Evolutionary conservation across 2,329 filamentous ascomycete genomes (phyloP), one percentile per base, ranked within the genome.

Genomic region (Aspergillus ochraceus): DNA sequence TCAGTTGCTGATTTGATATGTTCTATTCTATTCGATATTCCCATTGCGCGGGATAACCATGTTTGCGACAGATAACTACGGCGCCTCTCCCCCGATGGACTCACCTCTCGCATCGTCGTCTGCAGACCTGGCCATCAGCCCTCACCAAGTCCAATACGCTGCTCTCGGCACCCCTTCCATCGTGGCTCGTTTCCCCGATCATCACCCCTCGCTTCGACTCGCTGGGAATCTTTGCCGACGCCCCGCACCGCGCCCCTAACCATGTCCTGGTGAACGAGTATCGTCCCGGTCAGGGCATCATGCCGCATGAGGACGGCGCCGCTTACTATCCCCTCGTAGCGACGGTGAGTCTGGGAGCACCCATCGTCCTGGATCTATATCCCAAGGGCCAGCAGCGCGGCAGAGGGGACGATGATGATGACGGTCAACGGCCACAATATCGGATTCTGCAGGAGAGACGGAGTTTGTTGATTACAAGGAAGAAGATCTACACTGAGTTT

Each of bases 231-330:
- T 89, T 88, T 70, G 62, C 73, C 2, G 72, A 81, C 20, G 91
- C 92, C 54, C 90, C 91, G 5, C 93, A 98, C 71, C 69, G 80
- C 19, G 82, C 80, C 4, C 91, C 94, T 2, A 99, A 98, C 69
- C 95, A 98, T 77, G 91, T 96, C 50, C 82, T 98, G 42, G 87
- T 98, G 67, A 99, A 99, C 71, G 93, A 97, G 74, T 99, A 98
- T 74, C 83, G 83, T 1, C 87, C 91, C 0, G 91, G 91, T 2
- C 86, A 97, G 63, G 94, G 94, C n/a, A 98, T 98, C 66, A 96
- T 97, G 91, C 88, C 93, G 51, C 94, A 98, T 74, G 95, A 97
- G 81, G 94, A 99, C 74, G 95, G 94, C 1, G 79, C 85, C 9
- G 91, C 94, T 10, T 99, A 99, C 73, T 85, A 90, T 71, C 90